These are phyloP conservation scores for Stachybotrys elegans DNA, from an alignment of 2,329 filamentous ascomycete species.

Conservation along the genomic window DNA sequence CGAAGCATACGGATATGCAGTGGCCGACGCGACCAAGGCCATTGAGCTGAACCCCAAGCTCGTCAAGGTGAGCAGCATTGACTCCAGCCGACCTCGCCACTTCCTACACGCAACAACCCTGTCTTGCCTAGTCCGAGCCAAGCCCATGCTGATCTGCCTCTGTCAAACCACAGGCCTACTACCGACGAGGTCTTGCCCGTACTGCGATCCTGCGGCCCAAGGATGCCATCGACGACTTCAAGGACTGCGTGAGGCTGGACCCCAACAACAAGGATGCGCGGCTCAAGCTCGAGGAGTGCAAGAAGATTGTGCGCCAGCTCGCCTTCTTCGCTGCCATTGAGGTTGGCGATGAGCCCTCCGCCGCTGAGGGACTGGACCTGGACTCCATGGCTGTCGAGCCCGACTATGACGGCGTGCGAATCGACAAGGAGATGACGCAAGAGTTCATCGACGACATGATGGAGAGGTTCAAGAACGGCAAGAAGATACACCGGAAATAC, in stretches of 20 bases:
- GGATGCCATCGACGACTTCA: conserved; percentile 89
- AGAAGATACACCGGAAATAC: conserved; percentile 94
- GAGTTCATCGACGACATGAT: conserved; percentile 99
- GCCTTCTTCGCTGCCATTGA: conserved; percentile 96
- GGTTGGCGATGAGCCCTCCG: conserved; percentile 85
- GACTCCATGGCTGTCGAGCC: conserved; percentile 79
- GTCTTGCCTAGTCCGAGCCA: background rate
- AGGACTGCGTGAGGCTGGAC: conserved; percentile 79
- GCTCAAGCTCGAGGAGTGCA: conserved; percentile 85
- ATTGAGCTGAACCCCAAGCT: conserved; percentile 84
- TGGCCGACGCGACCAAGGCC: conserved; percentile 84
- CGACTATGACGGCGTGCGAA: conserved; percentile 75
- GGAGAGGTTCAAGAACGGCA: conserved; percentile 89
- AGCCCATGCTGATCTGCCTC: conserved; percentile 5
- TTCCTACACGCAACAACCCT: too few species aligned
- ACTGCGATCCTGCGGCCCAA: conserved; percentile 85
- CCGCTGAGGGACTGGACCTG: conserved; percentile 83
- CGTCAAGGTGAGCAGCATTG: conserved; percentile 69
- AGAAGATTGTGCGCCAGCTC: conserved; percentile 87
- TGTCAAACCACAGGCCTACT: conserved; percentile 65
- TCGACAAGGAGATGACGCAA: conserved; percentile 83
- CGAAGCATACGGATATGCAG: conserved; percentile 89
- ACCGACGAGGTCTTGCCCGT: conserved; percentile 85
- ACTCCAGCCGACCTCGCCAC: too few species aligned
- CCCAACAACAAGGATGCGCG: conserved; percentile 87